phyloP scores from a whole-genome alignment of 2,329 filamentous ascomycete species.

The Thelonectria rubi region DNA sequence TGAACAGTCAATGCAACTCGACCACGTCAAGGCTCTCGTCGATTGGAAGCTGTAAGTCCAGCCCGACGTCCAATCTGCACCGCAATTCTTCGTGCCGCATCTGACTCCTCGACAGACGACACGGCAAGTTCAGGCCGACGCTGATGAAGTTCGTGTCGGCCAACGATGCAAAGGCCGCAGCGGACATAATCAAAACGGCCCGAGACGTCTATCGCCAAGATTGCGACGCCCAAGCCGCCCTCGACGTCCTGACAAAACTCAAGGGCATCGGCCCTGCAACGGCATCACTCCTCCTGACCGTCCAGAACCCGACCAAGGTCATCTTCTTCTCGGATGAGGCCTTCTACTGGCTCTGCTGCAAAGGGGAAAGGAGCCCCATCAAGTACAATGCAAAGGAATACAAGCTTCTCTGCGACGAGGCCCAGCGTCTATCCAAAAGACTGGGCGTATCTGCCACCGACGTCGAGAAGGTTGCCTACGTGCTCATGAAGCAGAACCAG shows the following conservation, averaged over 20 bases:
- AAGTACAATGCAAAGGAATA: constrained; percentile 80
- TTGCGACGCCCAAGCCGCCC: constrained; percentile 53
- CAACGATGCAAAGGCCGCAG: constrained; percentile 62
- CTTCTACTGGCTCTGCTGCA: constrained; percentile 74
- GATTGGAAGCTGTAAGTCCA: constrained; percentile 75
- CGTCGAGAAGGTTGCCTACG: constrained; percentile 76
- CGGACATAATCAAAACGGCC: constrained; percentile 61
- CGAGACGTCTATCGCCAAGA: constrained; percentile 56
- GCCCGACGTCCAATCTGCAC: background rate
- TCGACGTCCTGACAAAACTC: constrained; percentile 67
- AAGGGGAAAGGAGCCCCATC: constrained; percentile 61
- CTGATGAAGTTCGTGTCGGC: constrained; percentile 68
- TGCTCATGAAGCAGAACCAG: constrained; percentile 61
- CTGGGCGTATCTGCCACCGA: constrained; percentile 67
- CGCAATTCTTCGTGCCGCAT: background rate
- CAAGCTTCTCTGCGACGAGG: constrained; percentile 57
- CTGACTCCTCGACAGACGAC: constrained; percentile 53
- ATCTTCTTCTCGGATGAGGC: constrained; percentile 86
- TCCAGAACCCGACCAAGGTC: constrained; percentile 65
- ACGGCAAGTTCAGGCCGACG: constrained; percentile 70
- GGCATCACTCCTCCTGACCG: constrained; percentile 76
- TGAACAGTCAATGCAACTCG: constrained; percentile 57
- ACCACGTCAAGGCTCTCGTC: constrained; percentile 68
- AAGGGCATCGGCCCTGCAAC: constrained; percentile 83
- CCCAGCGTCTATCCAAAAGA: constrained; percentile 55